Evolutionary conservation across 768 basidiomycete species (phyloP), one percentile per base, ranked within the genome.

Genomic region (Tulasnella sp.): DNA sequence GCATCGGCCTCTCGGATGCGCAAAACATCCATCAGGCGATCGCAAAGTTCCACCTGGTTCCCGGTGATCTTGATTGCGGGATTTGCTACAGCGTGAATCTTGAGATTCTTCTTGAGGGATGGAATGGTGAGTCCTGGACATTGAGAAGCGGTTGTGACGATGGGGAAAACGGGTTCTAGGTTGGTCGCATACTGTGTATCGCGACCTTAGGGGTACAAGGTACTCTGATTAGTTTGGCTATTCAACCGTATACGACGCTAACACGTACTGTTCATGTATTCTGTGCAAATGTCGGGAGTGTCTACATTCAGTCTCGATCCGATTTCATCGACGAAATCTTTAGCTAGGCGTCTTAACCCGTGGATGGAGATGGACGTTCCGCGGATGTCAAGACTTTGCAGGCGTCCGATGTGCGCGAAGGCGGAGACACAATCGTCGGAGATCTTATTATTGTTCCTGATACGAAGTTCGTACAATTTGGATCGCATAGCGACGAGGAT

Each of bases 231-330:
- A 43, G 43, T 17, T 17, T 43, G 41, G 42, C 8, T 22, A 24
- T 8, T 24, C 21, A 22, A 25, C 12, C 22, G 10, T 4, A 27
- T 5, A 46, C 10, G 27, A 27, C 44, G 22, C 9, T 21, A 7
- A 29, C 22, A 56, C 54, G n/a, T 15, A 56, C 54, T 44, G 41
- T 44, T 21, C 34, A 56, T 56, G 25, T 56, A 56, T 43, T 56
- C 24, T 24, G n/a, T 5, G 25, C 54, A 56, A 12, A 4, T 15
- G 19, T 22, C 54, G 9, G 54, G 54, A 5, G 25, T 21, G 12
- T 19, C n/a, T 27, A 56, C n/a, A n/a, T 2, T 10, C 2, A 56
- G 29, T 24, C 17, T 19, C 10, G 45, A 27, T 38, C 54, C 41
- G 21, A 21, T n/a, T 22, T 45, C 22, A 10, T 56, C 54, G 41